Conservation (phyloP, 1,284 basidiomycete genomes). For the Coniferiporia weirii region DNA sequence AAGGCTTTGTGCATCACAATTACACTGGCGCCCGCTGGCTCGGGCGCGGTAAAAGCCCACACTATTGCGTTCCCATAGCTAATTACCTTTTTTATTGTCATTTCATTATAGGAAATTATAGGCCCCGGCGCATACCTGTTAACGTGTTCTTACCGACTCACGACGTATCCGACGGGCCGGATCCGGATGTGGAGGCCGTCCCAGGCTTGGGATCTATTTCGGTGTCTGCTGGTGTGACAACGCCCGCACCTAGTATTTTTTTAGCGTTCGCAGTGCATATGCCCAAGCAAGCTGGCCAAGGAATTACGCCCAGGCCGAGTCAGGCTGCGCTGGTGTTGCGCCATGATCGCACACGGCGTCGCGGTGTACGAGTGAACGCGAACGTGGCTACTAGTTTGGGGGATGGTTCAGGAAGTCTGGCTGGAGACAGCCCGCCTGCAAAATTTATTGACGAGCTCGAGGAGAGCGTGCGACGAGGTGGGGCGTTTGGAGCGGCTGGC, state of each 20-base stretch:
- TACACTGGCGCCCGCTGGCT: no score
- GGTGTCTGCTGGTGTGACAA: background rate
- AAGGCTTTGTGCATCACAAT: no score
- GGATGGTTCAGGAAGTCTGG: background rate
- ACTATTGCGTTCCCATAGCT: background rate
- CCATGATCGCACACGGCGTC: conserved; percentile 13
- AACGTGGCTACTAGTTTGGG: background rate
- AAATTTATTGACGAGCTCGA: conserved; percentile 14
- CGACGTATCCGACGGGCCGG: conserved; percentile 1
- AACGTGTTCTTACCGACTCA: conserved; percentile 15
- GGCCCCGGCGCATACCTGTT: conserved; percentile 12
- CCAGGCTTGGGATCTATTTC: conserved; percentile 12
- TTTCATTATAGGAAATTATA: conserved; percentile 8
- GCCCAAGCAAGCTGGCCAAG: background rate
- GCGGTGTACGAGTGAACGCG: conserved; percentile 13
- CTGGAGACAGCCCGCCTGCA: background rate
- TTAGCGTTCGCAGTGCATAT: conserved; percentile 4
- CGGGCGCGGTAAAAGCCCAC: no score
- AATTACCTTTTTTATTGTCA: background rate
- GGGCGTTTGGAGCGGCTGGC: conserved; percentile 13
- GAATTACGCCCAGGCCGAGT: background rate
- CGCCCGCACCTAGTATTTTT: conserved; percentile 5
- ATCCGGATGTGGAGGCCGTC: conserved; percentile 9
- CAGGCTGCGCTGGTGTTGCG: conserved; percentile 9
- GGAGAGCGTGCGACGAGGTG: conserved; percentile 13